Conservation (phyloP, 2,329 filamentous ascomycete species). For the Rachicladosporium sp. region DNA sequence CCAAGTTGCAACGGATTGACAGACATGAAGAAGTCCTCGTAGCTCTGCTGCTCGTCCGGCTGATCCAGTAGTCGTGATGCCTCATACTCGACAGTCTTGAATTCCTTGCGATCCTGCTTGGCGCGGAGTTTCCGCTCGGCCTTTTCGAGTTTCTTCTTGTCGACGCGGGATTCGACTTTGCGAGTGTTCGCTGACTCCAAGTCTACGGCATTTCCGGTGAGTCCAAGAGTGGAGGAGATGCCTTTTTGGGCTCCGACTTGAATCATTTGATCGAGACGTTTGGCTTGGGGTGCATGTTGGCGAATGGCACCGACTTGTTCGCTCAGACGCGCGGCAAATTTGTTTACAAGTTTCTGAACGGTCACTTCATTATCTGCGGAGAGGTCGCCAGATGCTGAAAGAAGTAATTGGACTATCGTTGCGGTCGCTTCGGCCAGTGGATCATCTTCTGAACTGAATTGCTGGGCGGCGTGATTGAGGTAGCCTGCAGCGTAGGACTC, state of each 20-base stretch:
- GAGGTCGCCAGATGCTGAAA: constrained; percentile 83
- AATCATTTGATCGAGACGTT: constrained; percentile 82
- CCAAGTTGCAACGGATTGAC: constrained; percentile 93
- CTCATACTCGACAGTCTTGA: constrained; percentile 98
- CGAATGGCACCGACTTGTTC: constrained; percentile 56
- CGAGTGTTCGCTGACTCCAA: constrained; percentile 83
- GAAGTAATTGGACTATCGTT: constrained; percentile 72
- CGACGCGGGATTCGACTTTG: constrained; percentile 95
- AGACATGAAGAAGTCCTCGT: constrained; percentile 99
- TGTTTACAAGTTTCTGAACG: constrained; percentile 73
- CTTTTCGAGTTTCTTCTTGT: constrained; percentile 98
- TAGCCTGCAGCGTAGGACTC: constrained; percentile 56
- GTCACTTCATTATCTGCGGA: constrained; percentile 59
- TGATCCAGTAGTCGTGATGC: constrained; percentile 79
- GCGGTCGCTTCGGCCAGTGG: constrained; percentile 75
- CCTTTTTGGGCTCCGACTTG: constrained; percentile 89
- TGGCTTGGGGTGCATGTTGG: constrained; percentile 64
- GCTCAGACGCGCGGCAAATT: constrained; percentile 75
- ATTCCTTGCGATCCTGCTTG: constrained; percentile 96
- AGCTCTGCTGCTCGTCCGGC: constrained; percentile 73
- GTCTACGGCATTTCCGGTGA: constrained; percentile 74
- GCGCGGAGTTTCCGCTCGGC: constrained; percentile 93
- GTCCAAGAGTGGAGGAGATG: constrained; percentile 87
- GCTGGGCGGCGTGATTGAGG: constrained; percentile 79
- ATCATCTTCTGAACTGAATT: constrained; percentile 64